Evolutionary conservation across 768 basidiomycete species (phyloP), one percentile per base, ranked within the genome.

Genomic region (Russula griseocarnosa): DNA sequence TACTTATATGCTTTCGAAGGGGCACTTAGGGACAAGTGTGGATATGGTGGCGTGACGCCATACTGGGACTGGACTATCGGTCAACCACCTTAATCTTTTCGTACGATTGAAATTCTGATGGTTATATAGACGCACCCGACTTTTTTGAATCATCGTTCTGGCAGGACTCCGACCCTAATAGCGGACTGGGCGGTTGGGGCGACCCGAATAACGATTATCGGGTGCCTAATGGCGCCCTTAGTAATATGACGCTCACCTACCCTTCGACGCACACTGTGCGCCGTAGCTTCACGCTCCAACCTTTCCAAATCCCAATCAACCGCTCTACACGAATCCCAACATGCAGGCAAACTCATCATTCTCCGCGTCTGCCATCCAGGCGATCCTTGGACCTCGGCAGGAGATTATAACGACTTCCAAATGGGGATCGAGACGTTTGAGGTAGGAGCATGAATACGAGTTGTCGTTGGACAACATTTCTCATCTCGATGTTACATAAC

Each of bases 341-440:
- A 30, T 60, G 49, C 49, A 64, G 13, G 75, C 71, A 26, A 75
- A 73, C 53, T 61, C 60, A 32, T 69, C 70, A 11, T 74, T 77
- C 56, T 72, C 71, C 2, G 60, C 68, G 5, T 42, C 58, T 5
- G 70, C 66, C 24, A 65, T 75, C 3, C 52, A 69, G 16, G 67
- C 67, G 18, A 50, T 76, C 55, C 66, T 74, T 36, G 69, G 18
- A 71, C 71, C 30, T 69, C 69, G 24, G 58, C 66, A 13, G 76
- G 75, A 5, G 74, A 77, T 53, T 76, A 64, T 56, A 70, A 66
- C 24, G 69, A 68, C 9, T 74, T 77, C 65, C 76, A 77, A 66
- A 50, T 55, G 5, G 66, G 66, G 5, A 58, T 76, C 18, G 76
- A 76, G 61, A 59, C 56, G 5, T 70, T 73, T 42, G 65, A 72